phyloP scores from a whole-genome alignment of 768 basidiomycete species.

The Cyclocybe cylindracea region DNA sequence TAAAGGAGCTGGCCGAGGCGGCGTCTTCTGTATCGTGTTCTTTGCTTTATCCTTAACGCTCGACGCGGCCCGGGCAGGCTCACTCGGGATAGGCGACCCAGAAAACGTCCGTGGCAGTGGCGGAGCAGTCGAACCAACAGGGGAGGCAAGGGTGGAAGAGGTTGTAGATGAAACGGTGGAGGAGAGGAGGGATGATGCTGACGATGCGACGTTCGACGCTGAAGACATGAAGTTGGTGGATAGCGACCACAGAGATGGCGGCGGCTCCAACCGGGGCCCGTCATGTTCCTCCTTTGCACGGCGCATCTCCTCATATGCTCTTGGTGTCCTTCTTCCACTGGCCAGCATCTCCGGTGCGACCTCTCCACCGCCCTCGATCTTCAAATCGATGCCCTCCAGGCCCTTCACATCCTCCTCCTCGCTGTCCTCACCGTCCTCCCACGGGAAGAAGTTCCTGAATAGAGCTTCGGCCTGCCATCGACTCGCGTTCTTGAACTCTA shows the following conservation, averaged over 20 bases:
- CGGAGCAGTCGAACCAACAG: constrained; percentile 6
- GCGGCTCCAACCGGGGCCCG: not conserved
- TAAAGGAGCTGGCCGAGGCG: constrained; percentile 38
- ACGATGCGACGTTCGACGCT: constrained; percentile 44
- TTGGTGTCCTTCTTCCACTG: not conserved
- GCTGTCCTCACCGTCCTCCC: constrained; percentile 47
- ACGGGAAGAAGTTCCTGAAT: constrained; percentile 92
- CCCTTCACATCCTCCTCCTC: constrained; percentile 12
- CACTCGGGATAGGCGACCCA: constrained; percentile 10
- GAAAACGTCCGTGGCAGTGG: constrained; percentile 23
- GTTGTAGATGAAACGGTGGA: constrained; percentile 17
- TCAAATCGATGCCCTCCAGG: constrained; percentile 4
- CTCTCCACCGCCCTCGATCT: not conserved
- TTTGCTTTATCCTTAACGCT: constrained; percentile 47
- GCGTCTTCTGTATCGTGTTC: too few species aligned
- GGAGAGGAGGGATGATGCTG: constrained; percentile 39
- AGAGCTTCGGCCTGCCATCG: constrained; percentile 85
- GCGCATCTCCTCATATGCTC: not conserved
- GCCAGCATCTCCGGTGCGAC: not conserved
- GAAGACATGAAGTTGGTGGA: constrained; percentile 45
- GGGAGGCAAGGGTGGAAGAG: constrained; percentile 6
- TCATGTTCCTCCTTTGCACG: not conserved
- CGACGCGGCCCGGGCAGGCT: constrained; percentile 50
- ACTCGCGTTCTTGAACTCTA: constrained; percentile 87
- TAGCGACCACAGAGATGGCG: constrained; percentile 38